Base-by-base conservation (phyloP, 257 asterid genomes). In the Anisodus tanguticus region DNA sequence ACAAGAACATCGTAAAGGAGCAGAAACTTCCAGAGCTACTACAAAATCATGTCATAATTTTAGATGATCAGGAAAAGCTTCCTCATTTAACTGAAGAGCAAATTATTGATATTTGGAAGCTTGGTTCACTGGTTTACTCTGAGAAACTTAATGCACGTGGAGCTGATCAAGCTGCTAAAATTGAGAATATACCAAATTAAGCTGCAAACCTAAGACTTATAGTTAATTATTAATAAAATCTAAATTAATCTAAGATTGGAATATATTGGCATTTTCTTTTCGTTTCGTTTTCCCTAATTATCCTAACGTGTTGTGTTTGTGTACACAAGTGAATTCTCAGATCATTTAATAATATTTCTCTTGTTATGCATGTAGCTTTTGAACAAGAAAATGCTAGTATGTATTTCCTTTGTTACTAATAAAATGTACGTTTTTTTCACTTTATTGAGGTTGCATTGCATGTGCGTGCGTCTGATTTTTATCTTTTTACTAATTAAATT, bases 51-150 rank as follows among this genome's bases (percentile, higher is more conserved):
- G 62, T 85, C 35, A 86, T 76, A 26, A 76, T 76, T 16, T 10
- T 83, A 84, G 91, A 86, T 22, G 93, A 85, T 19, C 86, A 63
- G 11, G 59, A 83, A 39, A 83, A 88, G 79, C 76, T 70, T 70
- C 86, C 87, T 5, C 92, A 85, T 54, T 88, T 87, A 62, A 82
- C 86, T 35, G 81, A 82, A 84, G 93, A 88, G 1, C 95, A 92
- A 22, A 86, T 91, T n/a, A 83, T 90, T 39, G 94, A 92, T 10
- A 91, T 87, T 15, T 86, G 69, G 66, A 83, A 87, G 63, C 85
- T 91, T 58, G 85, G 91, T 71, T 88, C 89, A 19, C 37, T 87
- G 3, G 88, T 91, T 15, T 83, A 88, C 60, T 26, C 92, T 0
- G 94, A 89, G 59, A 88, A 87, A 37, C 72, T 79, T 77, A 74